A percentile compares a stretch with the other conserved stretches of the same genome.
phyloP scores from a whole-genome alignment of 164 flowering plant genomes.

The Stephania cephalantha region DNA sequence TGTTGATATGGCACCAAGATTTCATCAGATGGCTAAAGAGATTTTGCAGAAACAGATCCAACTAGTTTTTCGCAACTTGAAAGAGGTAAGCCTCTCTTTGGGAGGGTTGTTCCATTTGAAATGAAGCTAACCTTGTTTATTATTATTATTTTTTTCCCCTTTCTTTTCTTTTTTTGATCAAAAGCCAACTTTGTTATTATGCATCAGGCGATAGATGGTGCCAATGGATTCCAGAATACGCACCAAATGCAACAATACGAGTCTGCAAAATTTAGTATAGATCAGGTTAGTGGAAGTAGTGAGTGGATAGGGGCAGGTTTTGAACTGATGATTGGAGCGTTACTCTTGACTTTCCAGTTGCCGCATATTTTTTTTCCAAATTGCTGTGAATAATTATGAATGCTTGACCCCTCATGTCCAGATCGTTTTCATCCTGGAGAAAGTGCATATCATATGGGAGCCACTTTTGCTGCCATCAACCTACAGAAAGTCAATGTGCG shows the following conservation, averaged over 20 bases:
- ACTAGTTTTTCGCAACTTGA: constrained; percentile 55
- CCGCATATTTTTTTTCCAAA: background rate
- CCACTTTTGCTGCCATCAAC: constrained; percentile 65
- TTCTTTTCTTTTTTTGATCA: no score
- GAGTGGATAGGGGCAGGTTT: background rate
- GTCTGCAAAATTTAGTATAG: constrained; percentile 80
- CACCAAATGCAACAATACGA: constrained; percentile 71
- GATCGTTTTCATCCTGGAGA: constrained; percentile 87
- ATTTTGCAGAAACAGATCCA: constrained; percentile 68
- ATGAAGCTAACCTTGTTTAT: background rate
- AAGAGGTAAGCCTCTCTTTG: constrained; percentile 43
- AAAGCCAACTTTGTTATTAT: background rate
- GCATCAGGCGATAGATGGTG: constrained; percentile 81
- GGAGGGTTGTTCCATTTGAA: background rate
- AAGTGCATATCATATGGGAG: constrained; percentile 87
- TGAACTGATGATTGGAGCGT: background rate
- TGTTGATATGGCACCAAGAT: constrained; percentile 80
- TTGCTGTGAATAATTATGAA: constrained; percentile 1
- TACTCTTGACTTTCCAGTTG: background rate
- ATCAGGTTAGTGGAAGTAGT: constrained; percentile 57
- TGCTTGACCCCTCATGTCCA: constrained; percentile 20
- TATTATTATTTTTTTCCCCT: no score
- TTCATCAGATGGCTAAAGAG: constrained; percentile 69
- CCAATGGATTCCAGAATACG: constrained; percentile 98
- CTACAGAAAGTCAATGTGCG: constrained; percentile 63